Percentiles rank a stretch among this genome's conserved stretches.
These are phyloP conservation scores for Senecio squalidus DNA, from an alignment of 140 eudicot genomes.

Conservation along the genomic window DNA sequence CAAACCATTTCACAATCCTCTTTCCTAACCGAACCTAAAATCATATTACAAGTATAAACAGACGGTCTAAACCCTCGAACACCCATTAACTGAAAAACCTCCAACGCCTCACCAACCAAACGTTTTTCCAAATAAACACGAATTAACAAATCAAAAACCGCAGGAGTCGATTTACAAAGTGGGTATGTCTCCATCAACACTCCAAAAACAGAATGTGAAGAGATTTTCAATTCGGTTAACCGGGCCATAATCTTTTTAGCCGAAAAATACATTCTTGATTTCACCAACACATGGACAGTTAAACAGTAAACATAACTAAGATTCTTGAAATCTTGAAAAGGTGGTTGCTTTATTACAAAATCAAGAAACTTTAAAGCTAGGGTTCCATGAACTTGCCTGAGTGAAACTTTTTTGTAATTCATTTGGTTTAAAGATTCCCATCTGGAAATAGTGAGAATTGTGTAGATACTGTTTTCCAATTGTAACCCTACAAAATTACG, in stretches of 20 bases:
- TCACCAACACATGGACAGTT: constrained; percentile 67
- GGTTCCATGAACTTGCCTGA: constrained; percentile 81
- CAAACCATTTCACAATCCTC: constrained; percentile 26
- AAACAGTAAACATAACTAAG: constrained; percentile 58
- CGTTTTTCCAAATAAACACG: constrained; percentile 52
- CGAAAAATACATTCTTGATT: constrained; percentile 67
- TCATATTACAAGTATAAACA: constrained; percentile 65
- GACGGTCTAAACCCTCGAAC: constrained; percentile 67
- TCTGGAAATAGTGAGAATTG: constrained; percentile 65
- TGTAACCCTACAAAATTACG: constrained; percentile 30
- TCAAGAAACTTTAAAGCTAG: constrained; percentile 78
- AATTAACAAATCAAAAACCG: constrained; percentile 78
- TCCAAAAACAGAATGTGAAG: constrained; percentile 41
- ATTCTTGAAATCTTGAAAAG: constrained; percentile 54
- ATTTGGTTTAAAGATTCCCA: constrained; percentile 89
- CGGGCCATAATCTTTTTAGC: constrained; percentile 48
- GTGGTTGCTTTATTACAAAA: constrained; percentile 77
- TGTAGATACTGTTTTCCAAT: constrained; percentile 53
- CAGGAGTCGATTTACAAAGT: constrained; percentile 78
- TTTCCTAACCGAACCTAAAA: constrained; percentile 44
- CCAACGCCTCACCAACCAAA: constrained; percentile 45
- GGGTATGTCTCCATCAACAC: constrained; percentile 79
- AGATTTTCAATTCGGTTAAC: constrained; percentile 40
- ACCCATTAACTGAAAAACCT: constrained; percentile 51
- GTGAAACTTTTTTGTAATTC: constrained; percentile 59